phyloP scores from a whole-genome alignment of 306 rosid species.

The Ziziphus jujuba region DNA sequence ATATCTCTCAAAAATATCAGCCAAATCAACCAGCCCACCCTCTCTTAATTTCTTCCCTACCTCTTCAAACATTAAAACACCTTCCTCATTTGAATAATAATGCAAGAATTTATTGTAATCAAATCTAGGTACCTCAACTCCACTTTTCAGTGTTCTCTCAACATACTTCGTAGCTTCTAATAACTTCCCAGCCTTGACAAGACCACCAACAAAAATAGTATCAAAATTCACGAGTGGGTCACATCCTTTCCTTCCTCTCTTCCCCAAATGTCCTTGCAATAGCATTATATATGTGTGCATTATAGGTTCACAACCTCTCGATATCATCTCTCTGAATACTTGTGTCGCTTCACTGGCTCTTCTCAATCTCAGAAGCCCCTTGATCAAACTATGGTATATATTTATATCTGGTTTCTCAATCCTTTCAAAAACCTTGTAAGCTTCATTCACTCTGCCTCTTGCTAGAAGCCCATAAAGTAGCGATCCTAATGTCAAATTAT shows the following conservation, averaged over 20 bases:
- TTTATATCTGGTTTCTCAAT: slow-evolving; percentile 38
- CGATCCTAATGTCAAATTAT: slow-evolving; percentile 45
- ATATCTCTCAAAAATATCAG: slow-evolving; percentile 74
- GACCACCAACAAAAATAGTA: slow-evolving; percentile 78
- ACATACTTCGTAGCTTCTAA: slow-evolving; percentile 76
- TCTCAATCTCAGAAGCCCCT: slow-evolving; percentile 68
- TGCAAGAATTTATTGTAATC: slow-evolving; percentile 79
- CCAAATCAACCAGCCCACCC: slow-evolving; percentile 79
- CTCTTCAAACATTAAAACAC: slow-evolving; percentile 74
- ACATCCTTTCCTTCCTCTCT: slow-evolving; percentile 58
- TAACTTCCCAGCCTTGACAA: slow-evolving; percentile 44
- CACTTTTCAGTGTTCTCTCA: slow-evolving; percentile 67
- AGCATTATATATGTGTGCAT: slow-evolving; percentile 87
- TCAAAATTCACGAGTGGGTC: slow-evolving; percentile 77
- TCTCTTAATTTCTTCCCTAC: slow-evolving; percentile 72
- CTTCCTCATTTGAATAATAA: slow-evolving; percentile 78
- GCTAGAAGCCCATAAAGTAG: slow-evolving; percentile 60
- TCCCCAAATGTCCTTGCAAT: slow-evolving; percentile 75
- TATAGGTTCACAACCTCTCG: slow-evolving; percentile 44
- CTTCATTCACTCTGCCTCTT: slow-evolving; percentile 58
- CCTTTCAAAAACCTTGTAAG: slow-evolving; percentile 34
- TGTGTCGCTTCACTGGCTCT: slow-evolving; percentile 72
- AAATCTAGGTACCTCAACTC: slow-evolving; percentile 84
- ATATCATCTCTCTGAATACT: slow-evolving; percentile 78
- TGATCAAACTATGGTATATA: slow-evolving; percentile 68